These are phyloP conservation scores for Malus asiatica DNA, from an alignment of 306 rosid genomes.

Conservation along the genomic window DNA sequence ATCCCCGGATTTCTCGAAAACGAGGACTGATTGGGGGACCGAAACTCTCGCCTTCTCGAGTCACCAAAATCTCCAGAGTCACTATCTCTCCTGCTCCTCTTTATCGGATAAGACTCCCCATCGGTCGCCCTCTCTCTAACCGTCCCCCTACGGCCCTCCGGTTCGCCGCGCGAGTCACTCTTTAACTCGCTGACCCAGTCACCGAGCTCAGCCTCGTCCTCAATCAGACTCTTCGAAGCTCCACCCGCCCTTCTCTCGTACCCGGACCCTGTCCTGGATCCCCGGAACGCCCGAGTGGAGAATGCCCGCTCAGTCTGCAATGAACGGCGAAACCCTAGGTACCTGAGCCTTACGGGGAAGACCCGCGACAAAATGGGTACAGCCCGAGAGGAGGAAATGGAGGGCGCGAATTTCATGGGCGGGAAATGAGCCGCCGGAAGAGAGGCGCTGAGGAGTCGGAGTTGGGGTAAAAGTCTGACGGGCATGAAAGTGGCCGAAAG, in stretches of 20 bases:
- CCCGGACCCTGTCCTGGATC: conserved; percentile 16
- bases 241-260: conserved; percentile 15
- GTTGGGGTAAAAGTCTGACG: conserved; percentile 46
- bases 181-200: conserved; percentile 70
- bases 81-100: conserved; percentile 27
- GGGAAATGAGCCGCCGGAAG: conserved; percentile 23
- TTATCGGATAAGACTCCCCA: conserved; percentile 16
- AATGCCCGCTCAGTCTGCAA: conserved; percentile 33
- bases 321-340: conserved; percentile 16
- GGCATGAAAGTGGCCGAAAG: conserved; percentile 31
- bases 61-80: conserved; percentile 26
- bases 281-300: conserved; percentile 31
- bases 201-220: conserved; percentile 82
- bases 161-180: conserved; percentile 31
- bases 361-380: conserved; percentile 37
- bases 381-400: conserved; percentile 16
- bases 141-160: conserved; percentile 23
- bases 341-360: conserved; percentile 49
- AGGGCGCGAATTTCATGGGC: conserved; percentile 34
- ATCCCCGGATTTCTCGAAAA: conserved; percentile 12
- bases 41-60: conserved; percentile 15
- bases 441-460: conserved; percentile 47
- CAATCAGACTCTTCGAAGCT: conserved; percentile 56
- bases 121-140: conserved; percentile 11
- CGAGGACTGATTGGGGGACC: background rate